Conservation (phyloP, 2,329 filamentous ascomycete species). For the Incumbomyces delicatus region DNA sequence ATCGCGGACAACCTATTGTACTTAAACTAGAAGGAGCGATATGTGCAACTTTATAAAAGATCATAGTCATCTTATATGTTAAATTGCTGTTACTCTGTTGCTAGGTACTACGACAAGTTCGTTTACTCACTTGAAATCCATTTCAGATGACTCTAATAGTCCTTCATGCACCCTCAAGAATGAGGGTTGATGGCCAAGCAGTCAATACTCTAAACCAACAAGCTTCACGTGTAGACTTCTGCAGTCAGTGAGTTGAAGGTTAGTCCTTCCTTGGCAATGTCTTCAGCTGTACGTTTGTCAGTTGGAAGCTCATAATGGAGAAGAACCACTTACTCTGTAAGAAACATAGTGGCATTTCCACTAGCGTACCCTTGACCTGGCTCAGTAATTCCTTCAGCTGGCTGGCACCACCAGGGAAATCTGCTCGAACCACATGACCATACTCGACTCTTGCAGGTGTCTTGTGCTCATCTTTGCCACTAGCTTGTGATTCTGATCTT, state of each 20-base stretch:
- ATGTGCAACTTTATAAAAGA: too few species aligned
- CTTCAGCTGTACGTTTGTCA: conserved; percentile 52
- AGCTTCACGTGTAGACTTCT: conserved; percentile 55
- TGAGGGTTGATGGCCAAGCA: too few species aligned
- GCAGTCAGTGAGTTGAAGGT: conserved; percentile 62
- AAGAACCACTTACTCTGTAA: conserved; percentile 32
- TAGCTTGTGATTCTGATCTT: conserved; percentile 32
- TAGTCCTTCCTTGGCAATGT: conserved; percentile 76
- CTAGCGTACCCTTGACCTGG: conserved; percentile 58
- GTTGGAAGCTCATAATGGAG: not conserved
- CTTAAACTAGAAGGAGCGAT: too few species aligned
- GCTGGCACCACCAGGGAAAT: conserved; percentile 59
- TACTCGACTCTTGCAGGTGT: conserved; percentile 59
- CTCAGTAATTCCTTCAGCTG: conserved; percentile 62
- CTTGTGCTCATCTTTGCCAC: conserved; percentile 31
- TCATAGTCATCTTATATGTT: too few species aligned
- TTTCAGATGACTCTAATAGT: too few species aligned
- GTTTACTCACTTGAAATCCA: too few species aligned
- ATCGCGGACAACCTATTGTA: too few species aligned
- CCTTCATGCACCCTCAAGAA: too few species aligned
- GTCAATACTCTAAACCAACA: too few species aligned
- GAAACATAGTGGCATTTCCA: conserved; percentile 89
- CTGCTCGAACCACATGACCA: conserved; percentile 75
- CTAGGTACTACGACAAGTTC: too few species aligned
- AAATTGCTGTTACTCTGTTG: too few species aligned